Evolutionary conservation across 768 basidiomycete species (phyloP).

Genomic region (Russula olivacea): DNA sequence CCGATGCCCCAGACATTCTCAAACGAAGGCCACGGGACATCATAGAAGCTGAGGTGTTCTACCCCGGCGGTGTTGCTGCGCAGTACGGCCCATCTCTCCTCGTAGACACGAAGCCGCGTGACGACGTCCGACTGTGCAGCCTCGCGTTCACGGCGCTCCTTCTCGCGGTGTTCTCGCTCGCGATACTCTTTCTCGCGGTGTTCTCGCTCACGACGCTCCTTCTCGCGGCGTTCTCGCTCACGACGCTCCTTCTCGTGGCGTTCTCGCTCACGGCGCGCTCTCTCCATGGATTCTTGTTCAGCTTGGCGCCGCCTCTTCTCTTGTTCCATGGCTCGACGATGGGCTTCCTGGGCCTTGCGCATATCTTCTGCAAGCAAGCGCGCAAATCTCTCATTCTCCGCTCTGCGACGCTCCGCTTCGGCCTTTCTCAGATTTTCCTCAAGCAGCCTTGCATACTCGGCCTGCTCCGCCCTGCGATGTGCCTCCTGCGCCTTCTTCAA

Average conservation of each 20-base stretch:
- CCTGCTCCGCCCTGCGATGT: not conserved
- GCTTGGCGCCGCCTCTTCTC: not conserved
- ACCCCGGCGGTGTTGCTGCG: not conserved
- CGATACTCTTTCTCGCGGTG: no score
- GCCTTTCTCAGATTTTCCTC: slow-evolving; percentile 6
- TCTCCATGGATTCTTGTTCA: not conserved
- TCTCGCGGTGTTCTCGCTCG: not conserved
- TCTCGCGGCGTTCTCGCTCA: not conserved
- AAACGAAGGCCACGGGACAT: slow-evolving; percentile 45
- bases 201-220: not conserved
- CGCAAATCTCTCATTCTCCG: not conserved
- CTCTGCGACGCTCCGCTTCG: not conserved
- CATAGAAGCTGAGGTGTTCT: slow-evolving; percentile 26
- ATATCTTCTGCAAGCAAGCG: slow-evolving; percentile 7
- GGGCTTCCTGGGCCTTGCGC: slow-evolving; percentile 5
- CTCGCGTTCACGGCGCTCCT: not conserved
- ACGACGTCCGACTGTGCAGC: not conserved
- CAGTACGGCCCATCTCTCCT: slow-evolving; percentile 21
- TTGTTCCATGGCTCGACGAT: not conserved
- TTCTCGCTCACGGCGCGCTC: not conserved
- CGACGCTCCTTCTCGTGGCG: not conserved
- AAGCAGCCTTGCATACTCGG: not conserved
- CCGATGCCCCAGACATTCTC: slow-evolving; percentile 23
- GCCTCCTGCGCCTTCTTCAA: not conserved
- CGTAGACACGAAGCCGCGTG: slow-evolving; percentile 16